phyloP scores from a whole-genome alignment of 2,329 filamentous ascomycete species.

The Calcarisporium arbuscula region DNA sequence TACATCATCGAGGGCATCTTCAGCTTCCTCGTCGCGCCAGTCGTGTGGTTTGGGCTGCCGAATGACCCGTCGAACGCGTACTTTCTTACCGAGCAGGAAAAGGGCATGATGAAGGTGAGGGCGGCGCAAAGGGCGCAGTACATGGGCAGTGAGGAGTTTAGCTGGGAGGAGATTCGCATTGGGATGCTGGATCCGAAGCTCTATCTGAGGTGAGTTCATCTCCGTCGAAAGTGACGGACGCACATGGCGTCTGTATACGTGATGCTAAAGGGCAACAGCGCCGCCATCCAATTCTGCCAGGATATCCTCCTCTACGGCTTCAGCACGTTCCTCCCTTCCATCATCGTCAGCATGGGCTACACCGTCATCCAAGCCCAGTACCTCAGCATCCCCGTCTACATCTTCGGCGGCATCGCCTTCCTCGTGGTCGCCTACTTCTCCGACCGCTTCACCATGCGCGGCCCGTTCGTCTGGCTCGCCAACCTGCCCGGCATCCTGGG shows the following conservation, averaged over 20 bases:
- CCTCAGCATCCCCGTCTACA: conserved; percentile 51
- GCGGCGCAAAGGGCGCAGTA: conserved; percentile 38
- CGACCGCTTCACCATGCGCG: conserved; percentile 31
- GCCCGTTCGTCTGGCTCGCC: conserved; percentile 48
- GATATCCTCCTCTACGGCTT: conserved; percentile 51
- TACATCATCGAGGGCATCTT: conserved; percentile 45
- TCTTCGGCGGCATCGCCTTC: conserved; percentile 40
- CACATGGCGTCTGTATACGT: not conserved
- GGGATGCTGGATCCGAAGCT: conserved; percentile 44
- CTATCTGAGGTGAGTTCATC: conserved; percentile 33
- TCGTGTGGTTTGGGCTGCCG: conserved; percentile 41
- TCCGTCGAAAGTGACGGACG: not conserved
- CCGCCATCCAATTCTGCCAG: conserved; percentile 43
- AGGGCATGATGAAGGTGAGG: conserved; percentile 42
- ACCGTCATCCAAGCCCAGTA: conserved; percentile 43
- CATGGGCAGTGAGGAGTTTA: conserved; percentile 41
- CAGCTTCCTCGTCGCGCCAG: conserved; percentile 32
- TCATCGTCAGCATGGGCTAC: conserved; percentile 47
- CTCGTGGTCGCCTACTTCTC: conserved; percentile 38
- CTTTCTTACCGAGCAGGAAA: conserved; percentile 42
- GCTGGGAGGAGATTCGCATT: conserved; percentile 41
- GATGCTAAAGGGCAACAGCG: conserved; percentile 12
- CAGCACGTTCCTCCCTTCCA: conserved; percentile 50
- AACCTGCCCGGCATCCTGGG: conserved; percentile 44
- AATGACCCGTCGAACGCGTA: conserved; percentile 40